These are phyloP conservation scores for Croton laevigatus DNA, from an alignment of 441 rosid genomes.

Conservation along the genomic window DNA sequence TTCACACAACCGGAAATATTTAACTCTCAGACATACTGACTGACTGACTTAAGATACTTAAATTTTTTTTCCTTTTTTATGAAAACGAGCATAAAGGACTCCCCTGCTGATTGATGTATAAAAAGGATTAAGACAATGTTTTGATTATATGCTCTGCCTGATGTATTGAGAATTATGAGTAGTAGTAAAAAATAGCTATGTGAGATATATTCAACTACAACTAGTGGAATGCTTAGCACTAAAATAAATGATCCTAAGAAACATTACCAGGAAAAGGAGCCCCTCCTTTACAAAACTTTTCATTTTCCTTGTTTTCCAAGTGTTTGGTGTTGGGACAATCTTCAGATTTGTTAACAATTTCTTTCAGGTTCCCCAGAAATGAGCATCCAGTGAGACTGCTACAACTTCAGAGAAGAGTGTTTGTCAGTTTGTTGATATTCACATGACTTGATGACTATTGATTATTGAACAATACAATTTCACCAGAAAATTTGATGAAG, in stretches of 20 bases:
- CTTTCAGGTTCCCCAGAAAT: conserved; percentile 31
- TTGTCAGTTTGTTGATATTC: background rate
- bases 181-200: background rate
- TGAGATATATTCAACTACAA: background rate
- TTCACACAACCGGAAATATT: too few species aligned
- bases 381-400: conserved; percentile 23
- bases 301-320: conserved; percentile 29
- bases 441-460: background rate
- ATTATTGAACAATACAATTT: background rate
- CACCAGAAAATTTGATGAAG: background rate
- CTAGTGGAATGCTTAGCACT: conserved; percentile 3
- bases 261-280: conserved; percentile 38
- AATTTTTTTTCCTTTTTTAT: too few species aligned
- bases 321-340: conserved; percentile 28
- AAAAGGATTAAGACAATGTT: background rate
- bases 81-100: background rate
- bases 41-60: too few species aligned
- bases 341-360: conserved; percentile 20
- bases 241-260: conserved; percentile 6
- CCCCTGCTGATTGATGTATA: background rate
- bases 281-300: conserved; percentile 25
- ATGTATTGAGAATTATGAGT: background rate
- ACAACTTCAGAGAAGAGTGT: conserved; percentile 7
- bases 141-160: background rate
- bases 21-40: background rate